Base-by-base conservation (phyloP, 108 stramenopile species). In the Cyclotella distinguenda region DNA sequence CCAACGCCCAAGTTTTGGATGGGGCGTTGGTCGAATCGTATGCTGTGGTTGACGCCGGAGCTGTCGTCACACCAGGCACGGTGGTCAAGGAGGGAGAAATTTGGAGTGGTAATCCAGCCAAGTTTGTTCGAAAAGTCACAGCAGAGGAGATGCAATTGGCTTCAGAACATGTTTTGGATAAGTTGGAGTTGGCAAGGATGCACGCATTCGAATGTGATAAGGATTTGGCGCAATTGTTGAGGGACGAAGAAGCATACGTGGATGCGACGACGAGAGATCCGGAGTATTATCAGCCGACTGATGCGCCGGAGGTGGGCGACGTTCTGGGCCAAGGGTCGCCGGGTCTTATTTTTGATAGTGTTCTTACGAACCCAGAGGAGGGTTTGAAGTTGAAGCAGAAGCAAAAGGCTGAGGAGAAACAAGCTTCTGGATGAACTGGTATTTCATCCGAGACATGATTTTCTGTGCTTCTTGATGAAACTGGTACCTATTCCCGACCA, bases 81-180 rank as follows among this genome's bases (percentile, higher is more conserved):
- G 72, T 48, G 1, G 79, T 97, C 12, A 80, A 84, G 10, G 44
- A 73, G 26, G 92, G 95, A 30, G 89, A 98, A 67, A 71, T 93
- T 34, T 97, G 96, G 93, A 79, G 80, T 2, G 98, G 98, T 15
- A 59, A 84, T 22, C 98, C 98, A 19, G 98, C 97, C 38, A 95
- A 92, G 57, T 88, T 82, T 69, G 79, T 93, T 9, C 87, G 97
- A 44, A 81, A 74, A 18, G 58, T 96, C 22, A 89, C 93, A 3
- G 80, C 79, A 23, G 88, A 89, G 30, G 93, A 95, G 47, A 68
- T 82, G 36, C 74, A 77, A 7, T 30, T 47, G 8, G 78, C 84
- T 65, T 44, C 77, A 9, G 76, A 79, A 52, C 61, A 75, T 12
- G 76, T 79, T 32, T 50, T 72, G 46, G 77, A 86, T 30, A 79